Evolutionary conservation across 2,329 filamentous ascomycete species (phyloP), one percentile per base, ranked within the genome.

Genomic region (Pseudofabraea citricarpa): DNA sequence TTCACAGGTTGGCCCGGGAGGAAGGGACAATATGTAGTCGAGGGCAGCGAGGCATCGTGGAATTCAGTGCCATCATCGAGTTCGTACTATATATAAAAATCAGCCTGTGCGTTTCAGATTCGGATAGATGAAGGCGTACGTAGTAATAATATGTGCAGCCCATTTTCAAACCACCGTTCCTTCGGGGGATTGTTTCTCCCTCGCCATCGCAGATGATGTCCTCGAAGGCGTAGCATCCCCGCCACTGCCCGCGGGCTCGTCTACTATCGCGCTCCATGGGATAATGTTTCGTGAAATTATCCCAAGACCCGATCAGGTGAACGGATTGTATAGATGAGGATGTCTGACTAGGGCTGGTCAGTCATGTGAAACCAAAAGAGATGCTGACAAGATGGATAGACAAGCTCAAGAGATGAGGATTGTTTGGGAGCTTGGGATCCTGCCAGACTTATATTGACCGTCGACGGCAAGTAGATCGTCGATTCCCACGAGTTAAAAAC

Each of bases 131-230:
- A 50, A 37, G 35, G 74, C 86, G 68, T 71, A 94, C 89, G 68
- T 93, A 96, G 72, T 95, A 97, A 76, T 91, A 96, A 66, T 96
- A 96, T 13, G 85, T 93, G 47, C 85, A 81, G 35, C 90, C 90
- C 87, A 95, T 95, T 65, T 85, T 93, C 51, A 96, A 74, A 41
- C 86, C 90, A 45, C 90, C 90, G 54, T 79, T 78, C 56, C 88
- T 79, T 55, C 78, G 79, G 24, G 72, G 67, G 19, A 64, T 65
- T 40, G 68, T 72, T 54, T 69, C 64, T 37, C 71, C 64, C 38
- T 71, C 62, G 45, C 89, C 87, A 65, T 94, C 88, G 56, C 83
- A 89, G 56, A 88, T 81, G 59, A 94, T 93, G 63, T 93, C 81
- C 50, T 84, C 81, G 66, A 95, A 95, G 27, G 79, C 79, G 69